Conservation (phyloP, 495 filamentous ascomycete genomes). For the Lepraria neglecta region DNA sequence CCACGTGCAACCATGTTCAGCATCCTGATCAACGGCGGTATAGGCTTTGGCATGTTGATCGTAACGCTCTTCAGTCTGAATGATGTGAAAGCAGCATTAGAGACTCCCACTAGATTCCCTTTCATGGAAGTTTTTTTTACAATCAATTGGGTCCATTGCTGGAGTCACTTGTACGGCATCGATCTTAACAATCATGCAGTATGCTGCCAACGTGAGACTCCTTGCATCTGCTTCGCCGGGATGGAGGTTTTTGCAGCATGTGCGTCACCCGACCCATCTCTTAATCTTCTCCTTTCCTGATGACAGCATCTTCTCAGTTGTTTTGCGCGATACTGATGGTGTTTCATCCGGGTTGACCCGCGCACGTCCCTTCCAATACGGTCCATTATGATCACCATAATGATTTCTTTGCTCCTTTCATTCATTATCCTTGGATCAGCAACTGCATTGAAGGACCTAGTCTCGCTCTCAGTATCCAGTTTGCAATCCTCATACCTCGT, state of each 20-base stretch:
- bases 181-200: conserved; percentile 36
- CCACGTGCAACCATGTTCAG: conserved; percentile 41
- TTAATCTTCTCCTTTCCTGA: conserved; percentile 4
- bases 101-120: conserved; percentile 32
- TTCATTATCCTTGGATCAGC: conserved; percentile 48
- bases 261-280: neutral
- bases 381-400: conserved; percentile 42
- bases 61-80: conserved; percentile 32
- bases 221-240: conserved; percentile 48
- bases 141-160: conserved; percentile 29
- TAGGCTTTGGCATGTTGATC: conserved; percentile 32
- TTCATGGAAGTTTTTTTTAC: conserved; percentile 39
- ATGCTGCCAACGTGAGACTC: conserved; percentile 40
- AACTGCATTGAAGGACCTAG: conserved; percentile 45
- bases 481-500: conserved; percentile 38
- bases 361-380: conserved; percentile 47
- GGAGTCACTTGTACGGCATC: conserved; percentile 33
- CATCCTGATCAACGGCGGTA: conserved; percentile 40
- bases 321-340: conserved; percentile 31
- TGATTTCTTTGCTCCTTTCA: conserved; percentile 34
- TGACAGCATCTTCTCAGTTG: conserved; percentile 21
- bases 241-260: conserved; percentile 12
- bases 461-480: conserved; percentile 36
- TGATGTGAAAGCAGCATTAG: conserved; percentile 31
- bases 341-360: conserved; percentile 25